Percentiles rank a stretch among this genome's conserved stretches.
These are phyloP conservation scores for Linum tenue DNA, from an alignment of 345 rosid genomes.

Conservation along the genomic window DNA sequence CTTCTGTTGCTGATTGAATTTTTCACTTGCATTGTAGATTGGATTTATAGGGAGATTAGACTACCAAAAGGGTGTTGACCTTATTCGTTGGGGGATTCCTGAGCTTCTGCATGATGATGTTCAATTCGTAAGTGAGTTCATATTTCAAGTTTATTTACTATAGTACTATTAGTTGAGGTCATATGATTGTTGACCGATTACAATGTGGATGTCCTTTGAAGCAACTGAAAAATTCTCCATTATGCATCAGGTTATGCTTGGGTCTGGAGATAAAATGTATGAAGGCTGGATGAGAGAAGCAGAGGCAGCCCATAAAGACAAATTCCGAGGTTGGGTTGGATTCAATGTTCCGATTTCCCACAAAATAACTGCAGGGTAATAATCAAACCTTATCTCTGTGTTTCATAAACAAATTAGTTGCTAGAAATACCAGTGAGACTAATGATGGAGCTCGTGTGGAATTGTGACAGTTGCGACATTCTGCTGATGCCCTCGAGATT, in stretches of 20 bases:
- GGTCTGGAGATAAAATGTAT: constrained; percentile 70
- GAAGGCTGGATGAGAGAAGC: constrained; percentile 85
- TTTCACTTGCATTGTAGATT: constrained; percentile 37
- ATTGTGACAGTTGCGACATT: constrained; percentile 75
- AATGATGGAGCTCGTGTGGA: constrained; percentile 1
- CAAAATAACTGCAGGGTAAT: constrained; percentile 90
- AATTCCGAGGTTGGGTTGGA: constrained; percentile 96
- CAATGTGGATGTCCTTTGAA: too few relatives aligned
- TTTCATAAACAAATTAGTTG: background rate
- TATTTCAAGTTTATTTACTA: constrained; percentile 5
- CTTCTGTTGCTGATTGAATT: constrained; percentile 15
- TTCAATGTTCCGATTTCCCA: constrained; percentile 88
- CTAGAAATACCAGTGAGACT: background rate
- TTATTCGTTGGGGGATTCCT: constrained; percentile 55
- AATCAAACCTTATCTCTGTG: background rate
- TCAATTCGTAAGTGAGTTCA: constrained; percentile 76
- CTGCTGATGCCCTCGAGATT: constrained; percentile 96
- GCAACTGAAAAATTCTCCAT: background rate
- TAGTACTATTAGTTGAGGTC: background rate
- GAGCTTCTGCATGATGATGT: constrained; percentile 81
- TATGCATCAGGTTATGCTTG: constrained; percentile 75
- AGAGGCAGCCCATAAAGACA: constrained; percentile 57
- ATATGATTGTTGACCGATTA: background rate
- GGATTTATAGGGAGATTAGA: constrained; percentile 95
- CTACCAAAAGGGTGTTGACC: constrained; percentile 90